phyloP scores from a whole-genome alignment of 2,329 filamentous ascomycete genomes.

The Talaromyces rugulosus region DNA sequence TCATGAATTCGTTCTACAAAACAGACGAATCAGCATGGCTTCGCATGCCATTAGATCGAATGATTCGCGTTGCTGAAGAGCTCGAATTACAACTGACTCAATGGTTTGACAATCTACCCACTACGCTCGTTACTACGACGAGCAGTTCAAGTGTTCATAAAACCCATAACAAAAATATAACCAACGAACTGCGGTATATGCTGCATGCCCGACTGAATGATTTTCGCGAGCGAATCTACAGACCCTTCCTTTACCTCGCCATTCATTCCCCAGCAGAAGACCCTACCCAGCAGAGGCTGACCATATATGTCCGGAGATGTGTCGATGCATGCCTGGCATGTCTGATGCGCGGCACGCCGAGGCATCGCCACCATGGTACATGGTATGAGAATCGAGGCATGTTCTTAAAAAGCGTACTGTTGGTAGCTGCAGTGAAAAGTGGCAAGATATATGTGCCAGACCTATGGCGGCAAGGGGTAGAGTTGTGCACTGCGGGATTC shows the following conservation, averaged over 20 bases:
- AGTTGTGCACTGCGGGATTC: constrained; percentile 1
- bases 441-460: not conserved
- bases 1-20: constrained; percentile 2
- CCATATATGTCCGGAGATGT: not conserved
- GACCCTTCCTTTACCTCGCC: not conserved
- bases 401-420: not conserved
- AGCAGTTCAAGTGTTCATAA: not conserved
- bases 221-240: constrained; percentile 1
- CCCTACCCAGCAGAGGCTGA: not conserved
- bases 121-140: not conserved
- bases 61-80: not conserved
- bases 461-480: not conserved
- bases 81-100: constrained; percentile 1
- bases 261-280: not conserved
- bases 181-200: not conserved
- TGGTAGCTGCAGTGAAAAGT: constrained; percentile 1
- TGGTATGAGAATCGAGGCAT: not conserved
- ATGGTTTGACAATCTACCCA: not conserved
- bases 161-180: not conserved
- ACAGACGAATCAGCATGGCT: not conserved
- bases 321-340: not conserved
- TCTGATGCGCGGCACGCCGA: not conserved
- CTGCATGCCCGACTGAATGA: not conserved
- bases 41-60: not conserved
- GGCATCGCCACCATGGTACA: constrained; percentile 1